phyloP scores from a whole-genome alignment of 1,284 basidiomycete genomes.

The Pisolithus thermaeus region DNA sequence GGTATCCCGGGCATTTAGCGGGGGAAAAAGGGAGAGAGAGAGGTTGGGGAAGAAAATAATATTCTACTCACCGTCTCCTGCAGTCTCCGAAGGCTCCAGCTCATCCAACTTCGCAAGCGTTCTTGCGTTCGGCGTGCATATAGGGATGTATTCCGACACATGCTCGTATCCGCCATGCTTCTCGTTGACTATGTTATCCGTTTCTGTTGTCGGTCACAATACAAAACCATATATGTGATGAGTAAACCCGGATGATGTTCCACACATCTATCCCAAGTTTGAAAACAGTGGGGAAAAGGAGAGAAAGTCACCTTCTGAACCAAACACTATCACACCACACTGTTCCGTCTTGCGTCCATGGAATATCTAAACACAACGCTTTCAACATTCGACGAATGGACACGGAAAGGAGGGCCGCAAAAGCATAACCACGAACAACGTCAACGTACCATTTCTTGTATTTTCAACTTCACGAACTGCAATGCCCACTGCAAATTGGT shows the following conservation, averaged over 20 bases:
- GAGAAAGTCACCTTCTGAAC: slow-evolving; percentile 58
- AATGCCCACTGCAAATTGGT: slow-evolving; percentile 78
- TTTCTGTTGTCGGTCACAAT: slow-evolving; percentile 38
- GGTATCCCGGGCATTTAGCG: not conserved
- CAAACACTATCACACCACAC: slow-evolving; percentile 82
- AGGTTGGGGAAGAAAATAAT: not conserved
- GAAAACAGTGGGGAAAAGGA: not conserved
- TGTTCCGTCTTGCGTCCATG: slow-evolving; percentile 88
- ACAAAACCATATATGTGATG: not conserved
- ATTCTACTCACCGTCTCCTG: slow-evolving; percentile 61
- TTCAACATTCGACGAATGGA: not conserved
- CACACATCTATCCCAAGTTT: too few relatives aligned
- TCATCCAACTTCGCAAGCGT: slow-evolving; percentile 72
- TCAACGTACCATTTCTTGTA: slow-evolving; percentile 75
- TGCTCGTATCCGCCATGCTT: slow-evolving; percentile 67
- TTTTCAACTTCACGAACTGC: slow-evolving; percentile 82
- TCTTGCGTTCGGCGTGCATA: slow-evolving; percentile 68
- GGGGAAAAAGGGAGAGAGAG: too few relatives aligned
- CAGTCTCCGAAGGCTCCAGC: slow-evolving; percentile 53
- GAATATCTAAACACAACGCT: slow-evolving; percentile 58
- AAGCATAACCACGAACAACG: not conserved
- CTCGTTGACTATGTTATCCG: slow-evolving; percentile 67
- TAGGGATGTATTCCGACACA: slow-evolving; percentile 73
- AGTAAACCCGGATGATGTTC: too few relatives aligned
- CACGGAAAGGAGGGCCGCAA: not conserved